These are phyloP conservation scores for Lachnellula subtilissima DNA, from an alignment of 2,329 filamentous ascomycete species.

Conservation along the genomic window DNA sequence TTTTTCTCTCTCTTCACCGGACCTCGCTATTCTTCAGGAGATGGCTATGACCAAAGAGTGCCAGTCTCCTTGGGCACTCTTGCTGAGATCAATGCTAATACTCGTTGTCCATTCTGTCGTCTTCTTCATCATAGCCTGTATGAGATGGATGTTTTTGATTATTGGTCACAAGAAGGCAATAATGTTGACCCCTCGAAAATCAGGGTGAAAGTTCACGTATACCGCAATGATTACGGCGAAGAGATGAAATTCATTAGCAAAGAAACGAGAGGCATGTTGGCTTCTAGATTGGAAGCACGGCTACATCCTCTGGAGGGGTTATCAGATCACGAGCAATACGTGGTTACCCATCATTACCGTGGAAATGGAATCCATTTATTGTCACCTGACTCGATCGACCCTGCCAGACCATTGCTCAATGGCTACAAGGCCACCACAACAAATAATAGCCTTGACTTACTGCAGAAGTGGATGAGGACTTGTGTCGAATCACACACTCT, in stretches of 20 bases:
- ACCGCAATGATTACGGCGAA: neutral
- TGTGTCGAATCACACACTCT: neutral
- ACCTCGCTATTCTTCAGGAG: neutral
- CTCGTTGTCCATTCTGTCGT: neutral
- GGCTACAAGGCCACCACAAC: neutral
- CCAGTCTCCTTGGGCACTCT: neutral
- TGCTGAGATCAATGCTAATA: neutral
- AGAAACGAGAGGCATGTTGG: neutral
- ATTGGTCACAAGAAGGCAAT: neutral
- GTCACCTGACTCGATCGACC: constrained; percentile 1
- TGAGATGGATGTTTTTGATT: neutral
- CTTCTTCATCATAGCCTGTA: neutral
- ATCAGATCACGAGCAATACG: neutral
- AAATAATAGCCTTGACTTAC: neutral
- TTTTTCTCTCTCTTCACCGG: constrained; percentile 2
- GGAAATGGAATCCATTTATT: constrained; percentile 1
- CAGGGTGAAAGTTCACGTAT: neutral
- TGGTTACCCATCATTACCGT: neutral
- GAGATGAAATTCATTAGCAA: neutral
- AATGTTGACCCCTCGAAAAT: neutral
- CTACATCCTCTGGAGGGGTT: neutral
- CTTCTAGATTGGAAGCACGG: neutral
- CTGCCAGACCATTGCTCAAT: neutral
- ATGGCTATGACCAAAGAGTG: neutral
- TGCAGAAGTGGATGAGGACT: neutral